Conservation (phyloP, 2,329 filamentous ascomycete species). For the Beauveria rudraprayagi region DNA sequence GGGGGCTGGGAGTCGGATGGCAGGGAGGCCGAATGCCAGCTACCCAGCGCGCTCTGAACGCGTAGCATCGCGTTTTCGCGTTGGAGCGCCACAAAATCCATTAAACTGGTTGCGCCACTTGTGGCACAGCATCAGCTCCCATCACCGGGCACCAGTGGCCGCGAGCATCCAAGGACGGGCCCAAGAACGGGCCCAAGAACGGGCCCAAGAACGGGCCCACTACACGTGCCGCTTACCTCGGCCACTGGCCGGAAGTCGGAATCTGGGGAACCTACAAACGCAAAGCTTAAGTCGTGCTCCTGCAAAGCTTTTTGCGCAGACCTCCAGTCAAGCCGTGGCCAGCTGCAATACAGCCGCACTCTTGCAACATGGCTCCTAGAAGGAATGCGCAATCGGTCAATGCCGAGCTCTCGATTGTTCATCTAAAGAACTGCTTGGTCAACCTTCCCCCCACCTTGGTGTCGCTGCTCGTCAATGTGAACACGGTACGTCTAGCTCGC, state of each 20-base stretch:
- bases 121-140: slow-evolving; percentile 5
- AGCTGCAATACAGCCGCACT: slow-evolving; percentile 6
- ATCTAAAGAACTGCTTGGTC: slow-evolving; percentile 89
- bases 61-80: slow-evolving; percentile 28
- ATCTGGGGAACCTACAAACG: slow-evolving; percentile 1
- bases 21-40: slow-evolving; percentile 18
- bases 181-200: slow-evolving; percentile 16
- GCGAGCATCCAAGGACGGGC: not conserved
- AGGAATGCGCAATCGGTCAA: slow-evolving; percentile 56
- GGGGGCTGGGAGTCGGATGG: slow-evolving; percentile 20
- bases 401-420: slow-evolving; percentile 77
- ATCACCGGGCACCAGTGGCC: not conserved
- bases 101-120: slow-evolving; percentile 17
- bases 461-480: slow-evolving; percentile 76
- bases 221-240: slow-evolving; percentile 30
- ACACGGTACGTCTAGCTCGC: slow-evolving; percentile 58
- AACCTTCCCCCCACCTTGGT: slow-evolving; percentile 84
- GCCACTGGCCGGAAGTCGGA: slow-evolving; percentile 17
- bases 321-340: not conserved
- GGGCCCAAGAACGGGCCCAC: slow-evolving; percentile 15
- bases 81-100: slow-evolving; percentile 21
- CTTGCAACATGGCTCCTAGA: slow-evolving; percentile 35
- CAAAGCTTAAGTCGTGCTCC: not conserved
- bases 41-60: slow-evolving; percentile 16
- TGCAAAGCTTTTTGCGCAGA: not conserved